Conservation (phyloP, 2,329 filamentous ascomycete genomes). For the Trichoderma afroharzianum region DNA sequence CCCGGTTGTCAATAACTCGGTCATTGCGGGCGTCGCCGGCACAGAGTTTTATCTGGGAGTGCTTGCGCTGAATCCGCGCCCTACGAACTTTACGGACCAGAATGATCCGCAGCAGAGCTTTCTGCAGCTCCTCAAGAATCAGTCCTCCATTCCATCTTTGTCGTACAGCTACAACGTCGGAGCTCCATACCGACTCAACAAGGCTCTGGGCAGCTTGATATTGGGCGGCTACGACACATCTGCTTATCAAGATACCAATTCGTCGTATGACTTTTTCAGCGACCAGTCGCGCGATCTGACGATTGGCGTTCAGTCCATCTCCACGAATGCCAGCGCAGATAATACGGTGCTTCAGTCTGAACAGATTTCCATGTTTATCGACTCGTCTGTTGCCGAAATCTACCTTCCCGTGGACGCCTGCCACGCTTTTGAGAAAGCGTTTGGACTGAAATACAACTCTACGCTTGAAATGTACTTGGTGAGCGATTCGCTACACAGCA, state of each 20-base stretch:
- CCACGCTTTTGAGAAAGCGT: constrained; percentile 14
- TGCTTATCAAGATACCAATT: not conserved
- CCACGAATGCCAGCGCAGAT: constrained; percentile 11
- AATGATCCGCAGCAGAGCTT: constrained; percentile 19
- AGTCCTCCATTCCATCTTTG: constrained; percentile 14
- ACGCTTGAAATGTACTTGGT: constrained; percentile 16
- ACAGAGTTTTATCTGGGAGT: constrained; percentile 18
- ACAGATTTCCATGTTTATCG: constrained; percentile 18
- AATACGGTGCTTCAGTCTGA: not conserved
- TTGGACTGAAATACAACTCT: constrained; percentile 11
- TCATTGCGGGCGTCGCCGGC: constrained; percentile 16
- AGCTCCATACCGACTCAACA: constrained; percentile 16
- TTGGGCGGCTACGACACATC: constrained; percentile 18
- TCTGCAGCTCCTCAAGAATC: constrained; percentile 16
- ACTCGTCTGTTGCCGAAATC: constrained; percentile 18
- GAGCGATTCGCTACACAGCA: constrained; percentile 12
- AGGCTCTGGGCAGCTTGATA: constrained; percentile 15
- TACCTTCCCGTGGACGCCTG: constrained; percentile 17
- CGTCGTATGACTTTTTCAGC: constrained; percentile 14
- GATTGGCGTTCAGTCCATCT: constrained; percentile 16
- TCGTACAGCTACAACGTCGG: constrained; percentile 19
- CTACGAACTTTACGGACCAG: constrained; percentile 17
- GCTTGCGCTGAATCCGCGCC: constrained; percentile 14
- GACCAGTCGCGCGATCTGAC: constrained; percentile 17
- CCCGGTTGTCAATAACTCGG: constrained; percentile 17